Base-by-base conservation (phyloP, 106 monocot genomes). In the Dendrobium huoshanense region DNA sequence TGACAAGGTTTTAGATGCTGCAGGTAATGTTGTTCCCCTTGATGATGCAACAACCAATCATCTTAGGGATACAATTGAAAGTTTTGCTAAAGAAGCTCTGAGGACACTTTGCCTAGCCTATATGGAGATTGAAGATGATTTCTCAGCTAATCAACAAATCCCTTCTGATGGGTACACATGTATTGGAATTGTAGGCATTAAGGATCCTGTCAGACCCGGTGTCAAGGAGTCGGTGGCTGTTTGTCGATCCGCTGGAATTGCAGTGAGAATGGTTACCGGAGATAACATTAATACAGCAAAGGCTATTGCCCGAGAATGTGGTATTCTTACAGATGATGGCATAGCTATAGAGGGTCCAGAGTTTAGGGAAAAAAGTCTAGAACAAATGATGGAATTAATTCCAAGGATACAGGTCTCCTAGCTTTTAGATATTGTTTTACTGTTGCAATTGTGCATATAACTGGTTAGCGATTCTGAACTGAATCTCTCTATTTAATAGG, bases 161-260 rank as follows among this genome's bases (percentile, higher is more conserved):
- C 87, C 87, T 44, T 3, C 65, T 58, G 77, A 80, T 41, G 87
- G 87, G 22, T 87, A 81, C 67, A 87, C 83, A 0, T 87, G 87
- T 75, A 87, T 87, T 78, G 81, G 87, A 41, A 87, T 87, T 81
- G 81, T 87, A 48, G 87, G 87, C 41, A 87, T 87, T 41, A 87
- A 83, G 77, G 87, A 87, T 84, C 87, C 87, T 65, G 83, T 87
- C 7, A 77, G 87, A 25, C 83, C 87, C 15, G 87, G 87, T 49
- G 87, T 87, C 42, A 84, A 78, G 70, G 83, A 87, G 81, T 87
- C 87, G 0, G 87, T 87, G 72, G 87, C 87, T 33, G 77, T 83
- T 59, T 87, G 87, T 43, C 72, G 80, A 45, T 83, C 87, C 16
- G 87, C 87, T 70, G 87, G 87, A 51, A 83, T 87, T 78, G 45